These are phyloP conservation scores for Epichloe sp. DNA, from an alignment of 2,329 filamentous ascomycete genomes.

Conservation along the genomic window DNA sequence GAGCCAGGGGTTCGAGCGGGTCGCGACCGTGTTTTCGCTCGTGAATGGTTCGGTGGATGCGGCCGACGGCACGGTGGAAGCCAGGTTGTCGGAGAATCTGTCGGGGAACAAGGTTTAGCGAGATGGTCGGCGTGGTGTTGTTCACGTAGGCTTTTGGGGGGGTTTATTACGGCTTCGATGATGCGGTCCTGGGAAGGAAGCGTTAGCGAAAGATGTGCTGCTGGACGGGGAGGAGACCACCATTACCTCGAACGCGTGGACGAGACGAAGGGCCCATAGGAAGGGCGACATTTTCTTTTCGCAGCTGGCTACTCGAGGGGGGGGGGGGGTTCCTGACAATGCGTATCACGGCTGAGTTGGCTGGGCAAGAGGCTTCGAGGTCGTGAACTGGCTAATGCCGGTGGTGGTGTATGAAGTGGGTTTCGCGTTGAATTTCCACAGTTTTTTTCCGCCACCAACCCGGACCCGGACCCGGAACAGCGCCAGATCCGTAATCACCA, in stretches of 20 bases:
- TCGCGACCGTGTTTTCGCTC: conserved; percentile 35
- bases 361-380: too few species aligned
- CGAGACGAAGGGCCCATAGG: conserved; percentile 20
- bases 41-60: conserved; percentile 37
- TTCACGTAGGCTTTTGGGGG: background rate
- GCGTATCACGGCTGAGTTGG: too few species aligned
- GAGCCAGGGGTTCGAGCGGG: conserved; percentile 35
- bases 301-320: too few species aligned
- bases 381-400: too few species aligned
- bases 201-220: conserved; percentile 3
- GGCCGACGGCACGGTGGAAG: conserved; percentile 39
- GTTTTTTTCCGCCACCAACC: too few species aligned
- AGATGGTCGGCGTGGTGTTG: too few species aligned
- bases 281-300: conserved; percentile 19
- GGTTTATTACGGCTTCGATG: conserved; percentile 16
- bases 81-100: conserved; percentile 37
- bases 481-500: too few species aligned
- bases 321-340: too few species aligned
- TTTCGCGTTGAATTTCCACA: too few species aligned
- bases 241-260: conserved; percentile 22
- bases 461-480: too few species aligned
- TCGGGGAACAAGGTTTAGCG: background rate
- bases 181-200: conserved; percentile 18
- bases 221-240: background rate
- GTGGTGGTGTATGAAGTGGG: too few species aligned